Base-by-base conservation (phyloP, 192 early-diverging fungal genomes). In the Pecoramyces ruminantium region DNA sequence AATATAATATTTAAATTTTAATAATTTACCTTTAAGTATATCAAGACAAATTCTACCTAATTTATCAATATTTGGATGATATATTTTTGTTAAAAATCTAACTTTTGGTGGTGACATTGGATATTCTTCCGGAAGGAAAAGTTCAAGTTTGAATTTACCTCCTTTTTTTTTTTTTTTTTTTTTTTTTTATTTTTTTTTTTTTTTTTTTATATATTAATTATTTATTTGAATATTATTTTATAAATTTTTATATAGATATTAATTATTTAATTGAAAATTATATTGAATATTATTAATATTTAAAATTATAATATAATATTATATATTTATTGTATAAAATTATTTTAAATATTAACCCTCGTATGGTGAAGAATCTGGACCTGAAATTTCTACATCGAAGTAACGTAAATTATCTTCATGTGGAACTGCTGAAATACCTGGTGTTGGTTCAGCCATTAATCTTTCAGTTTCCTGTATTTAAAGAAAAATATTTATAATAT, bases 41-140 rank as follows among this genome's bases (percentile, higher is more conserved):
- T 99, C 97, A 80, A 99, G 88, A 80, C 97, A 99, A 82, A 99
- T 98, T 79, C 96, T 91, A 28, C 97, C 97, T 29, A 98, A 91
- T 88, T 96, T 98, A 87, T 99, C 97, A 85, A 99, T 99, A 85
- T 99, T 99, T 28, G 96, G 96, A 85, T 98, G 96, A 87, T 99
- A 99, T 85, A 99, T 99, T 86, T 95, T 95, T 78, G 97, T 99
- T 86, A 99, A 87, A 82, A 96, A 98, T 28, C 96, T 95, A 42
- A 99, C 97, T 89, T 97, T 99, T 58, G 97, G 97, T 77, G 97
- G 95, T 4, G 93, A 92, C 97, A 99, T 99, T 30, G 97, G 97
- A 83, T 99, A 99, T 29, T 96, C 96, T 81, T 97, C 96, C 80
- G 97, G 96, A 82, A 99, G 86, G 84, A 96, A 99, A 79, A 99